These are phyloP conservation scores for Pyrenochaeta sp. DNA, from an alignment of 2,329 filamentous ascomycete genomes.

Conservation along the genomic window DNA sequence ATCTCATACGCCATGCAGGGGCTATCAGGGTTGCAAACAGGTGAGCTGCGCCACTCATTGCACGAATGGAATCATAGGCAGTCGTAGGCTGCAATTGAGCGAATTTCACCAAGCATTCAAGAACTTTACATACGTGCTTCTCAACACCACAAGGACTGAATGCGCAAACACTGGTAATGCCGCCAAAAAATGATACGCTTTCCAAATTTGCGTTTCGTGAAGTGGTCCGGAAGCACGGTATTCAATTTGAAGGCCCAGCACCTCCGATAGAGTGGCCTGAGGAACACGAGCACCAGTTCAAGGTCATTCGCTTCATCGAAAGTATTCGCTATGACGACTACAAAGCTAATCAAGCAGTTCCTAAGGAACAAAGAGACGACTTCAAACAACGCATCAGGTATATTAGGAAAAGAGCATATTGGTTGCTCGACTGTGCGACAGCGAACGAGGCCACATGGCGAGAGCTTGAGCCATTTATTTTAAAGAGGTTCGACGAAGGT, in stretches of 20 bases:
- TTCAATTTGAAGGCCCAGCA: constrained; percentile 13
- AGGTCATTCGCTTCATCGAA: constrained; percentile 13
- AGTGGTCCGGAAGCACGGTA: constrained; percentile 3
- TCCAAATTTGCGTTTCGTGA: background rate
- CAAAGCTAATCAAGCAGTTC: background rate
- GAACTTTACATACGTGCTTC: no score
- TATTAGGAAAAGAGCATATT: constrained; percentile 3
- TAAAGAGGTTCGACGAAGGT: constrained; percentile 7
- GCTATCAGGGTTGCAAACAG: no score
- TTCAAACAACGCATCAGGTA: background rate
- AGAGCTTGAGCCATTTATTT: constrained; percentile 3
- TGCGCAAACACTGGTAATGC: background rate
- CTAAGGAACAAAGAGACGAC: background rate
- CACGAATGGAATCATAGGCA: no score
- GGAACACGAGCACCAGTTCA: constrained; percentile 9
- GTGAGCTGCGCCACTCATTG: no score
- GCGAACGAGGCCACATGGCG: constrained; percentile 19
- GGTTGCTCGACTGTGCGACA: constrained; percentile 3
- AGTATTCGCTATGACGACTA: constrained; percentile 10
- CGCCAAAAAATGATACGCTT: constrained; percentile 8
- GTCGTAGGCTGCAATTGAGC: no score
- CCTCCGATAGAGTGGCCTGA: constrained; percentile 10
- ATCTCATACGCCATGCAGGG: no score
- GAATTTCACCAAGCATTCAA: no score
- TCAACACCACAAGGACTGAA: background rate